Conservation (phyloP, 345 rosid species). For the Acer saccharum region DNA sequence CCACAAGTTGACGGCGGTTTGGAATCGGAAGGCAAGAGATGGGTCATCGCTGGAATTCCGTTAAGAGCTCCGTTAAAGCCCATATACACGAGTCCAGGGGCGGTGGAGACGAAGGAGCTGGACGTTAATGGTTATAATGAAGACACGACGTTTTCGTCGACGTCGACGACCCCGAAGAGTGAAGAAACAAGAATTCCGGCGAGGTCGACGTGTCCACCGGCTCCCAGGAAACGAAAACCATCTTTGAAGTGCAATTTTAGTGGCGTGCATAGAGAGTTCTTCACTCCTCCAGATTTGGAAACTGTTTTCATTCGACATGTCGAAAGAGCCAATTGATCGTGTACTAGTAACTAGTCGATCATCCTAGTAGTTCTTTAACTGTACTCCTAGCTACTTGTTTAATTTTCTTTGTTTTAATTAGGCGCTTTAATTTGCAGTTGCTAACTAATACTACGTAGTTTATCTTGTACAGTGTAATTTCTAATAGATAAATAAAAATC, state of each 20-base stretch:
- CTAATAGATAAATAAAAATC: constrained; percentile 23
- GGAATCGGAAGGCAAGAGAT: constrained; percentile 47
- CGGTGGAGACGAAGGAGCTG: constrained; percentile 23
- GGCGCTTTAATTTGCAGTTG: neutral
- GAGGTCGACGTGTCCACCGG: constrained; percentile 58
- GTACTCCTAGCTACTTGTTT: neutral
- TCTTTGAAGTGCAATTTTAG: constrained; percentile 41
- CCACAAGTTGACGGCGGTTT: constrained; percentile 52
- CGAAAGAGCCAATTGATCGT: constrained; percentile 39
- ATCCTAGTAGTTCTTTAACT: no score
- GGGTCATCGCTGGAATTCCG: constrained; percentile 61
- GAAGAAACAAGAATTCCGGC: constrained; percentile 55
- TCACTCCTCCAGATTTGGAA: constrained; percentile 64
- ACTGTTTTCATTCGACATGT: constrained; percentile 51
- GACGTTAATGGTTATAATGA: constrained; percentile 24
- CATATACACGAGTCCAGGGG: constrained; percentile 39
- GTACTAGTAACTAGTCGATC: neutral
- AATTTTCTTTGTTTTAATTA: constrained; percentile 9
- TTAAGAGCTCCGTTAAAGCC: constrained; percentile 65
- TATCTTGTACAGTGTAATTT: constrained; percentile 19
- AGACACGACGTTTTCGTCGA: constrained; percentile 45
- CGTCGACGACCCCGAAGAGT: constrained; percentile 66
- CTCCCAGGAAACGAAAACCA: constrained; percentile 68
- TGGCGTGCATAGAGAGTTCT: constrained; percentile 38
- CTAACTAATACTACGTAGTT: neutral